Evolutionary conservation across 2,329 filamentous ascomycete genomes (phyloP).

Genomic region (Xylaria sp.): DNA sequence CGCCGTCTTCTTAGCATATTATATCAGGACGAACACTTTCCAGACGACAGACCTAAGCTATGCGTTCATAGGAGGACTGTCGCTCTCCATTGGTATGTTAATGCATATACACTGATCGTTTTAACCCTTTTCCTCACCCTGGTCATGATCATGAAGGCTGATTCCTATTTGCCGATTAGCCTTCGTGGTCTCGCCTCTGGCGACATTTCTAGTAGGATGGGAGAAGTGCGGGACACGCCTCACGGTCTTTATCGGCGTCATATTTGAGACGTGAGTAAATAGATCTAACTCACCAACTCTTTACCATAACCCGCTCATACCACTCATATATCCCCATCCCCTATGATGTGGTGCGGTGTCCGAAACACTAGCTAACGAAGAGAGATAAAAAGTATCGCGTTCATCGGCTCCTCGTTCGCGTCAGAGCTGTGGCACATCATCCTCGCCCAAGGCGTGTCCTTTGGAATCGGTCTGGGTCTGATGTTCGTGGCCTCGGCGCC

Average conservation of each 20-base stretch:
- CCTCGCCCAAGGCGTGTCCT: conserved; percentile 74
- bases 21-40: conserved; percentile 64
- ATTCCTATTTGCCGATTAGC: conserved; percentile 48
- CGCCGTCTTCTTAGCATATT: conserved; percentile 62
- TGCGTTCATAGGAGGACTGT: conserved; percentile 78
- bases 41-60: conserved; percentile 69
- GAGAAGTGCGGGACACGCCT: conserved; percentile 68
- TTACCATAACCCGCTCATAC: too few species aligned
- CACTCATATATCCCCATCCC: background rate
- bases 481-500: conserved; percentile 72
- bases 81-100: conserved; percentile 57
- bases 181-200: conserved; percentile 71
- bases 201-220: conserved; percentile 57
- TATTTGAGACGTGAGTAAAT: conserved; percentile 64
- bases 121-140: background rate
- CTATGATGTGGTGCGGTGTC: too few species aligned
- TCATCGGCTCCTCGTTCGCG: conserved; percentile 75
- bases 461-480: conserved; percentile 80
- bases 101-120: background rate
- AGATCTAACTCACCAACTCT: too few species aligned
- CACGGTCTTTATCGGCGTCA: conserved; percentile 68
- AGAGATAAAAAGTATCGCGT: conserved; percentile 53
- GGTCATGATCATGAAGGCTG: conserved; percentile 24
- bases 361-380: background rate
- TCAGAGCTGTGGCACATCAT: conserved; percentile 76